Percentiles rank a stretch among this genome's conserved stretches.
These are phyloP conservation scores for Torrubiella hemipterigena DNA, from an alignment of 2,329 filamentous ascomycete genomes.

Conservation along the genomic window DNA sequence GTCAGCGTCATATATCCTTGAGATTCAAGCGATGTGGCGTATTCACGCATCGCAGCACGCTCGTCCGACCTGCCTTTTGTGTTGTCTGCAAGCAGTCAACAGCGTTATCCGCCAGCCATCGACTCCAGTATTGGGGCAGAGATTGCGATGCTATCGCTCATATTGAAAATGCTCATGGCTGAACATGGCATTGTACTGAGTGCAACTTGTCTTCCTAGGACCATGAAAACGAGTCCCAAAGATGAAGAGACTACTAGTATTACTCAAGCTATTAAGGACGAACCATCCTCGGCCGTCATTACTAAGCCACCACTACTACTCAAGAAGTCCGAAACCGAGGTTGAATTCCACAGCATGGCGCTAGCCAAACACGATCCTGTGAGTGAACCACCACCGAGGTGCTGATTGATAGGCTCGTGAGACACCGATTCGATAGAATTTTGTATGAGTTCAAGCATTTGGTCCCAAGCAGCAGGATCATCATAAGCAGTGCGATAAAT, in stretches of 20 bases:
- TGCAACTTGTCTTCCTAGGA: conserved; percentile 1
- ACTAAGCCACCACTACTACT: background rate
- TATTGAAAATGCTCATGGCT: conserved; percentile 1
- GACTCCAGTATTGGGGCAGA: conserved; percentile 1
- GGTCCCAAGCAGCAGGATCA: no score
- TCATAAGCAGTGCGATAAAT: no score
- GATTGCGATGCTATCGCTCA: conserved; percentile 2
- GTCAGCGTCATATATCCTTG: background rate
- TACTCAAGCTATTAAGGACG: background rate
- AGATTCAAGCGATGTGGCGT: background rate
- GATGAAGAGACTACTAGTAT: background rate
- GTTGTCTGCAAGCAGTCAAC: conserved; percentile 1
- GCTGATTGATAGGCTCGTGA: background rate
- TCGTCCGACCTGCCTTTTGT: conserved; percentile 4
- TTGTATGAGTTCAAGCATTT: no score
- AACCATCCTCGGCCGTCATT: background rate
- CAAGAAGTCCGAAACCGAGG: background rate
- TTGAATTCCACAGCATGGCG: background rate
- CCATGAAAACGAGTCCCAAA: background rate
- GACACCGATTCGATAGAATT: background rate
- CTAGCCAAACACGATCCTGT: background rate
- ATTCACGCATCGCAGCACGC: conserved; percentile 2
- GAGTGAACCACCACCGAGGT: background rate
- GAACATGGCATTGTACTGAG: conserved; percentile 1
- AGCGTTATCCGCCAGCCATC: background rate